Conservation (phyloP, 2,329 filamentous ascomycete genomes). For the Trichoderma oligosporum region DNA sequence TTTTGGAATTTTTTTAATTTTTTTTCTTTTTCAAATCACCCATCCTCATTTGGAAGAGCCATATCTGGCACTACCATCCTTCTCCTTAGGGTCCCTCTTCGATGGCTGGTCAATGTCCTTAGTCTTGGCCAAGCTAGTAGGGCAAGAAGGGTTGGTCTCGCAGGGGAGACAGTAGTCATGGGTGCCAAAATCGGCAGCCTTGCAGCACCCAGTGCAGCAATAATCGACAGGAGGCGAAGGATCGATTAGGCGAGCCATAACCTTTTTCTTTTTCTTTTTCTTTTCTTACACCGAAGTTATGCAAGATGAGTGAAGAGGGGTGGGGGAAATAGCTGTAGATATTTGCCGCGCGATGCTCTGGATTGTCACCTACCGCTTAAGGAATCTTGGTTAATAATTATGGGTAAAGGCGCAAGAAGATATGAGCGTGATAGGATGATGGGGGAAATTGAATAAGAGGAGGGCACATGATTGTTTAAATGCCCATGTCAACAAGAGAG, state of each 20-base stretch:
- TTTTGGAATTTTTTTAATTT: background rate
- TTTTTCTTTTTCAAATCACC: background rate
- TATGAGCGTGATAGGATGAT: background rate
- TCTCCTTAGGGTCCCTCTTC: background rate
- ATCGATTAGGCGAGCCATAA: constrained; percentile 16
- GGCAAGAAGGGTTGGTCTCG: constrained; percentile 26
- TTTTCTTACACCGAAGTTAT: background rate
- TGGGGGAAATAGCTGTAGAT: no score
- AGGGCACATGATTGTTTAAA: constrained; percentile 13
- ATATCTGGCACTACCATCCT: background rate
- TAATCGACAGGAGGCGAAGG: constrained; percentile 19
- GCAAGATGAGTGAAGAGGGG: background rate
- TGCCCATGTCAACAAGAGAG: constrained; percentile 4
- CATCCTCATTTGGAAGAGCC: background rate
- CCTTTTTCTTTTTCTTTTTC: background rate
- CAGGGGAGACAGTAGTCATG: constrained; percentile 34
- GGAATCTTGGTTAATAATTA: constrained; percentile 7
- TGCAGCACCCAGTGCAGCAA: constrained; percentile 34
- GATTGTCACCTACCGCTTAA: constrained; percentile 14
- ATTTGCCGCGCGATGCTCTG: background rate
- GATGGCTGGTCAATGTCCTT: constrained; percentile 12
- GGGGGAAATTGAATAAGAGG: background rate
- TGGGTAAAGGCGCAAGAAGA: background rate
- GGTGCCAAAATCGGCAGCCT: constrained; percentile 29
- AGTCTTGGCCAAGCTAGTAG: constrained; percentile 18